Conservation (phyloP, 129 eudicot genomes). For the Helichrysum umbraculigerum region DNA sequence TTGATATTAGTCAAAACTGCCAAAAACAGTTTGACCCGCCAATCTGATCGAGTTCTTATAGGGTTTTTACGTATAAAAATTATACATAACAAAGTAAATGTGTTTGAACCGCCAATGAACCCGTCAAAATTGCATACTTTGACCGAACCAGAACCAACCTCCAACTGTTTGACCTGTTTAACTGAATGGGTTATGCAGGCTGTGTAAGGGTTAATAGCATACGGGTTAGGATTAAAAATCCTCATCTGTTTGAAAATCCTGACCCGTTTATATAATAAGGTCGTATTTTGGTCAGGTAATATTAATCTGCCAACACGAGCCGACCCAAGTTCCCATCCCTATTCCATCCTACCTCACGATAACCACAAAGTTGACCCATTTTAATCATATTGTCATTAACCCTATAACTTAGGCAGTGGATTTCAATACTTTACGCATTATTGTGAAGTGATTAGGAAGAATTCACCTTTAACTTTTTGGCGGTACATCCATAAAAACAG, state of each 20-base stretch:
- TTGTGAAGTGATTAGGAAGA: not conserved
- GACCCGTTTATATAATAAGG: not conserved
- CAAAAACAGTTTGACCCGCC: not conserved
- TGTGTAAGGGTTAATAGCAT: too few relatives aligned
- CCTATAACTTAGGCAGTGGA: not conserved
- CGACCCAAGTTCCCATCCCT: too few relatives aligned
- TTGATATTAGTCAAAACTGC: not conserved
- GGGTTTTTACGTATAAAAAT: too few relatives aligned
- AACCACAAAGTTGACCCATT: not conserved
- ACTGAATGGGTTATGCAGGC: too few relatives aligned
- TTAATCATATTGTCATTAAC: not conserved
- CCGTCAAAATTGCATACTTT: too few relatives aligned
- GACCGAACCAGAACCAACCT: not conserved
- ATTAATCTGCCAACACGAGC: not conserved
- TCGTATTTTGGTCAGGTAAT: not conserved
- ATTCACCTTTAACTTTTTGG: slow-evolving; percentile 42
- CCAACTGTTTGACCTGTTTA: not conserved
- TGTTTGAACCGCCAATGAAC: not conserved
- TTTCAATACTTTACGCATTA: not conserved
- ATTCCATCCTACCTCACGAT: not conserved
- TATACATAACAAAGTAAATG: too few relatives aligned
- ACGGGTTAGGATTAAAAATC: too few relatives aligned
- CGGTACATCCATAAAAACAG: slow-evolving; percentile 45
- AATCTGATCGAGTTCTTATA: not conserved
- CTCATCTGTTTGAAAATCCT: not conserved